phyloP scores from a whole-genome alignment of 2,329 filamentous ascomycete genomes.

The Xenosphaeropsis pyriputrescens region DNA sequence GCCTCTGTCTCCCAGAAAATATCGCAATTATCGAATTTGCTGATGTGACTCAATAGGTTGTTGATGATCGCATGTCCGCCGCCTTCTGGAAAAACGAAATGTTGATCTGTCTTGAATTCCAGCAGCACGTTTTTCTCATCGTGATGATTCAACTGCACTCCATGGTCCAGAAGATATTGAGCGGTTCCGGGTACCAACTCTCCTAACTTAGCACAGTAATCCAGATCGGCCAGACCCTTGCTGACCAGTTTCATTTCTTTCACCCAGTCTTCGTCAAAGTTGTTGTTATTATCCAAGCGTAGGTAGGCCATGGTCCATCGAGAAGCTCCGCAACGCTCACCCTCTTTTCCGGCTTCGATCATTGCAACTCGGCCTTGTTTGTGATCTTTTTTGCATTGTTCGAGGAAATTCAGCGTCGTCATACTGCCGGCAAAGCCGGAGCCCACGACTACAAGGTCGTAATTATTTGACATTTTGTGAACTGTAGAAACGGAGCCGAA shows the following conservation, averaged over 20 bases:
- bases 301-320: conserved; percentile 26
- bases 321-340: conserved; percentile 23
- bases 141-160: conserved; percentile 17
- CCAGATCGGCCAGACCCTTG: conserved; percentile 22
- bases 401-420: conserved; percentile 24
- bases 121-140: conserved; percentile 24
- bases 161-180: conserved; percentile 20
- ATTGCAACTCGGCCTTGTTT: conserved; percentile 22
- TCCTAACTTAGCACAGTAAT: conserved; percentile 23
- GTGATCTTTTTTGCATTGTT: conserved; percentile 19
- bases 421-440: conserved; percentile 24
- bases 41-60: conserved; percentile 21
- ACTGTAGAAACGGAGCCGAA: too few relatives aligned
- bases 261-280: conserved; percentile 5
- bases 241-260: conserved; percentile 16
- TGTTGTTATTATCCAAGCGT: conserved; percentile 20
- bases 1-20: conserved; percentile 24
- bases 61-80: conserved; percentile 23
- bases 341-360: conserved; percentile 22
- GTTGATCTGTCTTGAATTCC: conserved; percentile 24
- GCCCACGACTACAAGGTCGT: conserved; percentile 24
- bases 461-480: too few relatives aligned
- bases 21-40: conserved; percentile 17
- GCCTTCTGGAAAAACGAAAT: conserved; percentile 24
- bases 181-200: conserved; percentile 21